Conservation (phyloP, 2,329 filamentous ascomycete genomes). For the Xylaria sp. region DNA sequence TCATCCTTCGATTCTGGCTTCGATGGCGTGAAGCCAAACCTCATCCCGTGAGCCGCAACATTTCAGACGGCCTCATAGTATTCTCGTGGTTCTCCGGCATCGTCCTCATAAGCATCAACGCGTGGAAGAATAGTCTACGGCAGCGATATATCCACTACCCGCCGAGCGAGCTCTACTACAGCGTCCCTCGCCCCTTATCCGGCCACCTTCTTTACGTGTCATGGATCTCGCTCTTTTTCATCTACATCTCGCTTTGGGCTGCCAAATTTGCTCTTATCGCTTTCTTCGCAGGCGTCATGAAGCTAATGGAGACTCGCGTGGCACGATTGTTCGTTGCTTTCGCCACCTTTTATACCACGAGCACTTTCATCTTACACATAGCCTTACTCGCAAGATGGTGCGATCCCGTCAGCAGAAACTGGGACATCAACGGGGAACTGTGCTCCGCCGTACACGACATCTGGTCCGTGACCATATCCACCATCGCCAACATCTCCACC, state of each 20-base stretch:
- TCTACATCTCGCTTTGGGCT: slow-evolving; percentile 43
- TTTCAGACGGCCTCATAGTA: slow-evolving; percentile 39
- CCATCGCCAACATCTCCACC: slow-evolving; percentile 39
- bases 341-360: slow-evolving; percentile 29
- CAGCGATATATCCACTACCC: slow-evolving; percentile 35
- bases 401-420: slow-evolving; percentile 37
- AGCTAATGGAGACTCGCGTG: slow-evolving; percentile 29
- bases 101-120: slow-evolving; percentile 41
- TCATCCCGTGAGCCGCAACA: slow-evolving; percentile 32
- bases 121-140: slow-evolving; percentile 42
- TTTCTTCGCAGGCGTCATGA: slow-evolving; percentile 38
- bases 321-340: slow-evolving; percentile 32
- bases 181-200: slow-evolving; percentile 34
- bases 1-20: slow-evolving; percentile 42
- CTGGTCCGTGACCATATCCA: slow-evolving; percentile 39
- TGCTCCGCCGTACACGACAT: slow-evolving; percentile 43
- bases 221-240: slow-evolving; percentile 43
- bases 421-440: slow-evolving; percentile 36
- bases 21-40: slow-evolving; percentile 34
- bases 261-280: slow-evolving; percentile 42
- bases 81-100: slow-evolving; percentile 40
- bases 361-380: slow-evolving; percentile 39
- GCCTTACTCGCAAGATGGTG: slow-evolving; percentile 39
- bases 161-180: slow-evolving; percentile 38
- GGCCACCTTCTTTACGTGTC: slow-evolving; percentile 41